Evolutionary conservation across 1,139 yeast genomes (phyloP).

Genomic region (Casaregolazyma suthepensis): DNA sequence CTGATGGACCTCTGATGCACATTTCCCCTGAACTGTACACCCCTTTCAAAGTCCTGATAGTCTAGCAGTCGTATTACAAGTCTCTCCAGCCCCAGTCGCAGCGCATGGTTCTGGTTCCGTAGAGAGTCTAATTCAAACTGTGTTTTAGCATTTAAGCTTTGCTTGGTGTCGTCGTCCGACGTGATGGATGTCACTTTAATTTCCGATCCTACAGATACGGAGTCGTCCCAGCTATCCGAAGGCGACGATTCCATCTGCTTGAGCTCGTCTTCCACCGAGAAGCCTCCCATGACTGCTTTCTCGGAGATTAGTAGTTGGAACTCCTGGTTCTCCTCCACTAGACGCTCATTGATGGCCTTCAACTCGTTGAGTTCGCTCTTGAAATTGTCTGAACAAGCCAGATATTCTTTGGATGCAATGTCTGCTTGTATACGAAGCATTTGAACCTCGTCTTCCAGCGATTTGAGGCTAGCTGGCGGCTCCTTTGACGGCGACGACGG

Average conservation of each 20-base stretch:
- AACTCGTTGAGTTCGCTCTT: conserved; percentile 27
- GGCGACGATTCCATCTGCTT: background rate
- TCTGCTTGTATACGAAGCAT: conserved; percentile 28
- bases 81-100: conserved; percentile 29
- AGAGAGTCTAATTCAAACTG: conserved; percentile 26
- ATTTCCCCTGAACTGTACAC: conserved; percentile 25
- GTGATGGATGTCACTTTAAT: background rate
- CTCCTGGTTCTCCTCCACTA: conserved; percentile 32
- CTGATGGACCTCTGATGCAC: conserved; percentile 25
- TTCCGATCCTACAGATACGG: background rate
- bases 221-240: conserved; percentile 1
- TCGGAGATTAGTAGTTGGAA: conserved; percentile 33
- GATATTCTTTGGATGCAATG: conserved; percentile 29
- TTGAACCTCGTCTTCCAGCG: conserved; percentile 23
- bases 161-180: background rate
- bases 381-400: conserved; percentile 25
- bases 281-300: conserved; percentile 29
- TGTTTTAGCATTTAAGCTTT: background rate
- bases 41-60: conserved; percentile 27
- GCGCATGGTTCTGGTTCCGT: conserved; percentile 29
- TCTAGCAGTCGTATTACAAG: conserved; percentile 32
- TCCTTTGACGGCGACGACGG: conserved; percentile 1
- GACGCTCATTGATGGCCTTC: conserved; percentile 25
- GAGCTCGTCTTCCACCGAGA: conserved; percentile 24
- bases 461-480: conserved; percentile 4